A percentile compares a stretch with the other conserved stretches of the same genome.
phyloP scores from a whole-genome alignment of 495 filamentous ascomycete genomes.

The Aeminium ludgeri region DNA sequence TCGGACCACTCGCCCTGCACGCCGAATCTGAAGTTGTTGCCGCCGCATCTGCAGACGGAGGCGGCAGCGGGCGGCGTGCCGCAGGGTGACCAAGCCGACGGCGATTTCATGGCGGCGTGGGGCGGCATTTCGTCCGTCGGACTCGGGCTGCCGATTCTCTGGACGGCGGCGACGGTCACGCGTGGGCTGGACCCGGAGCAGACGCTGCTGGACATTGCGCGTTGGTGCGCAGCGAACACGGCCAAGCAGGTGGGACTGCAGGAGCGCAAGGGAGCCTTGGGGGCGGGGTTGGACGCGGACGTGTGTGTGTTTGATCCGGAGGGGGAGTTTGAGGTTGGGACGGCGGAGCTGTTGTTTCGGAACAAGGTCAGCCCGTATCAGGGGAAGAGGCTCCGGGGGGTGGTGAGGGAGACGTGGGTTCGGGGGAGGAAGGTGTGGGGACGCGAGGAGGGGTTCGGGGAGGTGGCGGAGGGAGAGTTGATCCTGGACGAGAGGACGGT shows the following conservation, averaged over 20 bases:
- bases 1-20: conserved; percentile 95
- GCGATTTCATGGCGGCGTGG: conserved; percentile 93
- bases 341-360: conserved; percentile 62
- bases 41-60: conserved; percentile 34
- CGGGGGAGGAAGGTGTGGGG: conserved; percentile 61
- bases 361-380: conserved; percentile 94
- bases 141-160: conserved; percentile 76
- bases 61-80: conserved; percentile 6
- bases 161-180: conserved; percentile 55
- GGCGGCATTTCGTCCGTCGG: conserved; percentile 91
- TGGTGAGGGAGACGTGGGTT: conserved; percentile 82
- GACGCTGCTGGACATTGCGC: conserved; percentile 55
- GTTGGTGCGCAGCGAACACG: conserved; percentile 74
- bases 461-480: conserved; percentile 41
- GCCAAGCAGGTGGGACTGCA: conserved; percentile 81
- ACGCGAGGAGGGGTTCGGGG: conserved; percentile 41
- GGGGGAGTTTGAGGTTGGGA: conserved; percentile 52
- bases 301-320: conserved; percentile 82
- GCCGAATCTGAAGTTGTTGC: conserved; percentile 79
- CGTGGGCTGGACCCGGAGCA: conserved; percentile 33
- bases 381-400: conserved; percentile 58
- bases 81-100: conserved; percentile 25
- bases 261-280: conserved; percentile 64
- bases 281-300: conserved; percentile 78
- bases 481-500: conserved; percentile 41